Evolutionary conservation across 208 protist genomes (phyloP).

Genomic region (Sergeia podlipaevii): DNA sequence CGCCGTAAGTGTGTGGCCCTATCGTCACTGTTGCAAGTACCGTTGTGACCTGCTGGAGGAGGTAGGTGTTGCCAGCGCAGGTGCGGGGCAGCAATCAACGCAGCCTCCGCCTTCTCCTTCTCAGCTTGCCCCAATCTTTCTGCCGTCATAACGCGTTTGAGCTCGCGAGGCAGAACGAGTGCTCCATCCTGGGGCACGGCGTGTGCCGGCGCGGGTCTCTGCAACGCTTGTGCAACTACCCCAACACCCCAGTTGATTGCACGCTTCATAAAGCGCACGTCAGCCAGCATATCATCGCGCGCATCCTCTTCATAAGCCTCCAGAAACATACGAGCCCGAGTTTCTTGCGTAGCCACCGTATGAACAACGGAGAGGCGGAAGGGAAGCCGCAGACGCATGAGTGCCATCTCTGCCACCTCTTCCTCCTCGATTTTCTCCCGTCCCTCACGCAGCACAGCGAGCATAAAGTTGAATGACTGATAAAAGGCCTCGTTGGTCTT

Average conservation of each 20-base stretch:
- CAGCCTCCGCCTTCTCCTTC: no score
- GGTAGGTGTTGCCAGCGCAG: no score
- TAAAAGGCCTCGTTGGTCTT: conserved; percentile 11
- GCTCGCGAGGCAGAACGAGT: no score
- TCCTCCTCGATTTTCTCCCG: conserved; percentile 20
- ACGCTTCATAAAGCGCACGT: background rate
- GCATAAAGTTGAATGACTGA: conserved; percentile 13
- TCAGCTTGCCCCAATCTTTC: no score
- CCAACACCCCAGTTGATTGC: background rate
- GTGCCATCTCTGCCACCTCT: conserved; percentile 4
- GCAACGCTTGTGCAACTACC: no score
- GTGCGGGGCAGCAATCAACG: no score
- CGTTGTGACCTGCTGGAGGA: no score
- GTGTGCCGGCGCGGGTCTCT: no score
- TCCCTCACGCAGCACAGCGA: conserved; percentile 16
- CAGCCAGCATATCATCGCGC: conserved; percentile 1
- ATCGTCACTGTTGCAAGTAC: no score
- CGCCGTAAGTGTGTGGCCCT: no score
- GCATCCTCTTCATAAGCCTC: conserved; percentile 10
- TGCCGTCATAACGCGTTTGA: no score
- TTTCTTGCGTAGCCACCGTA: conserved; percentile 6
- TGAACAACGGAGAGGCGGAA: conserved; percentile 12
- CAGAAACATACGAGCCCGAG: conserved; percentile 3
- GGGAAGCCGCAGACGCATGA: background rate
- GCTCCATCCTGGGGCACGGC: no score